These are phyloP conservation scores for Petasospora fabianii DNA, from an alignment of 1,139 yeast species.

Conservation along the genomic window DNA sequence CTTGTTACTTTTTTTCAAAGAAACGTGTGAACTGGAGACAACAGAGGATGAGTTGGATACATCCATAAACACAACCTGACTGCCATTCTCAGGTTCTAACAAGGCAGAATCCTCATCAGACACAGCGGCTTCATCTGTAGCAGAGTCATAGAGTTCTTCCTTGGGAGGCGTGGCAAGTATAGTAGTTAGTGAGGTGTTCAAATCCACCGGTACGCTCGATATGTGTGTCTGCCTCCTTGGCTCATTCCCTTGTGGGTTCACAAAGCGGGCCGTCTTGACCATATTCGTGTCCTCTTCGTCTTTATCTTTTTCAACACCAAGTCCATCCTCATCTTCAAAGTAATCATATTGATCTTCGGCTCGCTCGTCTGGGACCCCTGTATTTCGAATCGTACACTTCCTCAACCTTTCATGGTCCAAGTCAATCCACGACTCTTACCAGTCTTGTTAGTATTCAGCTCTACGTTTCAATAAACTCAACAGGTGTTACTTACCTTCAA, in stretches of 20 bases:
- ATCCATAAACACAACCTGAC: slow-evolving; percentile 15
- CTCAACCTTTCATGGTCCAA: slow-evolving; percentile 5
- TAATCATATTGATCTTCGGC: too few relatives aligned
- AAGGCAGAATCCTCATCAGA: too few relatives aligned
- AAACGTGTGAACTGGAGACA: slow-evolving; percentile 4
- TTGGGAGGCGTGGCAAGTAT: slow-evolving; percentile 6
- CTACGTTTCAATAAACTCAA: too few relatives aligned
- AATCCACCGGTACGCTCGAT: slow-evolving; percentile 2
- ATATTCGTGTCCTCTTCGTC: slow-evolving; percentile 1
- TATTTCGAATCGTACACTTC: not conserved
- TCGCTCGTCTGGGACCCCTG: too few relatives aligned
- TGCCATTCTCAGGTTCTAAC: not conserved
- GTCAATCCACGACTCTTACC: slow-evolving; percentile 16
- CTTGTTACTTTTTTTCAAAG: slow-evolving; percentile 8
- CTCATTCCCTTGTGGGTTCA: too few relatives aligned
- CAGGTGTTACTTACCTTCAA: slow-evolving; percentile 12
- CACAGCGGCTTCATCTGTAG: slow-evolving; percentile 1
- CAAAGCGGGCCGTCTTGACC: slow-evolving; percentile 1
- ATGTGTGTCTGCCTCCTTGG: too few relatives aligned
- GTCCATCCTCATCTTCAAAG: not conserved
- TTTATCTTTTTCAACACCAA: slow-evolving; percentile 1
- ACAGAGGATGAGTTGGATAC: slow-evolving; percentile 12
- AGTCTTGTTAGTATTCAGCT: not conserved
- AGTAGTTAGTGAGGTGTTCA: slow-evolving; percentile 16
- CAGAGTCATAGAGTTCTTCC: not conserved